phyloP scores from a whole-genome alignment of 148 eudicot species.

The Agrostemma githago region DNA sequence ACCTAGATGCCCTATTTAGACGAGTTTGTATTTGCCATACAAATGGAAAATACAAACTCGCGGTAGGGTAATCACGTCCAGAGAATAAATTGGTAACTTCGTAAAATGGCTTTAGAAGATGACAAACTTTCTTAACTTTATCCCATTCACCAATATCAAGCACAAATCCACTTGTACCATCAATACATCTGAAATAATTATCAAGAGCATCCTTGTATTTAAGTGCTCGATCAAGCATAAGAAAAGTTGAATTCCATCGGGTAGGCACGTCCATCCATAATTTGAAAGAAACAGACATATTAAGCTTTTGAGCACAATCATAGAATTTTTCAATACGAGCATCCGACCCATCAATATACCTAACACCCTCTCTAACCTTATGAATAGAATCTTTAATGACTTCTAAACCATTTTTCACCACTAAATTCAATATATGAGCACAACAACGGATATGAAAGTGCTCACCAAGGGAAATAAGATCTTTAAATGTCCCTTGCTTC shows the following conservation, averaged over 20 bases:
- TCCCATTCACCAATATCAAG: neutral
- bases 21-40: constrained; percentile 9
- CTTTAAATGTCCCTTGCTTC: neutral
- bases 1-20: neutral
- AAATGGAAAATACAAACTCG: constrained; percentile 11
- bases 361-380: constrained; percentile 1
- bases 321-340: constrained; percentile 2
- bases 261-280: constrained; percentile 21
- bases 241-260: neutral
- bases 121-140: neutral
- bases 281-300: neutral
- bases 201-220: neutral
- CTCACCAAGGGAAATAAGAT: neutral
- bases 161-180: too few species aligned
- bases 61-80: neutral
- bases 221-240: neutral
- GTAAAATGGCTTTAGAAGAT: neutral
- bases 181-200: too few species aligned
- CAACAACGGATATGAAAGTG: constrained; percentile 19
- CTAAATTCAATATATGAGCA: constrained; percentile 13
- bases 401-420: constrained; percentile 3
- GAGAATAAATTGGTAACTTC: constrained; percentile 2
- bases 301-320: constrained; percentile 1
- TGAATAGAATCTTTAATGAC: neutral
- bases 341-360: constrained; percentile 16